Conservation (phyloP, 306 rosid genomes). For the Alnus glutinosa region DNA sequence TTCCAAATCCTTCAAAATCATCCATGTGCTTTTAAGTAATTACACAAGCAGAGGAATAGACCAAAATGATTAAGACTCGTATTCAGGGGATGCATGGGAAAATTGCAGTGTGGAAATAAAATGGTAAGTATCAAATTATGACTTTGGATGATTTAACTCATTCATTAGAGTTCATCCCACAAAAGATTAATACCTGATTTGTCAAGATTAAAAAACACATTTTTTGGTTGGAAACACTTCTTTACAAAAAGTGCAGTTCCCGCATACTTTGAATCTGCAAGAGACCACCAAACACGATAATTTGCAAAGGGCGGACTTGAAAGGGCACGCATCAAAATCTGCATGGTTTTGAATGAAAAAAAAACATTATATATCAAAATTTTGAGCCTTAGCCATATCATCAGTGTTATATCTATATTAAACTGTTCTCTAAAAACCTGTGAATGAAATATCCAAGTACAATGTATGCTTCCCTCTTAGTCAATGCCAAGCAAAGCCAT, state of each 20-base stretch:
- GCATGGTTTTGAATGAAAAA: constrained; percentile 36
- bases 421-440: background rate
- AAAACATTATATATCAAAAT: constrained; percentile 15
- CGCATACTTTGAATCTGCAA: constrained; percentile 94
- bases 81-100: background rate
- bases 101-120: background rate
- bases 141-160: constrained; percentile 4
- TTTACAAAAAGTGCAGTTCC: constrained; percentile 87
- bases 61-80: background rate
- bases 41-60: background rate
- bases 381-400: constrained; percentile 6
- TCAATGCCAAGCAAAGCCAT: background rate
- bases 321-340: constrained; percentile 86
- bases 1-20: constrained; percentile 14
- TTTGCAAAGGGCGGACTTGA: constrained; percentile 74
- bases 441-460: background rate
- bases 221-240: constrained; percentile 78
- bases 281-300: constrained; percentile 96
- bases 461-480: background rate
- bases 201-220: constrained; percentile 83
- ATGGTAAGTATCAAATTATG: background rate
- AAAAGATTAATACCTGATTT: constrained; percentile 56
- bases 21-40: constrained; percentile 3
- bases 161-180: background rate
- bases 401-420: background rate